Evolutionary conservation across 73 alveolate genomes (phyloP).

Genomic region (Symbiodinium pilosum): DNA sequence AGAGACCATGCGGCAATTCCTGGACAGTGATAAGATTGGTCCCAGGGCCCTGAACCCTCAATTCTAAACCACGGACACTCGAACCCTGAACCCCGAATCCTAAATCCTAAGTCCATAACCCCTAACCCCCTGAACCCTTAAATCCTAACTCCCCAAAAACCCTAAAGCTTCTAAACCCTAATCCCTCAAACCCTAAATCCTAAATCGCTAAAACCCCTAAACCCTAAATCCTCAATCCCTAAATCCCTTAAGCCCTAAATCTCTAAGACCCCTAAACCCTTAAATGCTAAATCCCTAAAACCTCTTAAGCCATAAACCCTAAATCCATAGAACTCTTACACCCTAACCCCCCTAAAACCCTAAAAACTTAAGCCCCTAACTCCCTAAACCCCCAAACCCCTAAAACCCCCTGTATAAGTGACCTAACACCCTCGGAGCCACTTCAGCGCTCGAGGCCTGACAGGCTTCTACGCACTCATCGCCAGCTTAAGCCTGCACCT

Average conservation of each 20-base stretch:
- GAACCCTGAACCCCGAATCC: too few relatives aligned
- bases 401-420: background rate
- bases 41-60: too few relatives aligned
- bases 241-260: background rate
- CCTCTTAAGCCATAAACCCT: background rate
- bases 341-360: background rate
- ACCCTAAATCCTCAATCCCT: too few relatives aligned
- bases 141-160: too few relatives aligned
- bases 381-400: background rate
- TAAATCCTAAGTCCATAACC: too few relatives aligned
- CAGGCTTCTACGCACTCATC: slow-evolving; percentile 38
- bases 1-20: too few relatives aligned
- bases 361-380: background rate
- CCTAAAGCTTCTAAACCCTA: too few relatives aligned
- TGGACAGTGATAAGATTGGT: too few relatives aligned
- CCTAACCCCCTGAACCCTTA: too few relatives aligned
- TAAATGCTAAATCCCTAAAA: background rate
- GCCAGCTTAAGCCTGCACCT: slow-evolving; percentile 43
- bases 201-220: too few relatives aligned
- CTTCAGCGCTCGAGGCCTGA: background rate
- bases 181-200: too few relatives aligned
- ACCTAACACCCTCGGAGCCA: background rate
- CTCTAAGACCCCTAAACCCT: background rate
- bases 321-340: background rate
- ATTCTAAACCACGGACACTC: too few relatives aligned